Base-by-base conservation (phyloP, 1,284 basidiomycete genomes). In the Vanrija humicola region DNA sequence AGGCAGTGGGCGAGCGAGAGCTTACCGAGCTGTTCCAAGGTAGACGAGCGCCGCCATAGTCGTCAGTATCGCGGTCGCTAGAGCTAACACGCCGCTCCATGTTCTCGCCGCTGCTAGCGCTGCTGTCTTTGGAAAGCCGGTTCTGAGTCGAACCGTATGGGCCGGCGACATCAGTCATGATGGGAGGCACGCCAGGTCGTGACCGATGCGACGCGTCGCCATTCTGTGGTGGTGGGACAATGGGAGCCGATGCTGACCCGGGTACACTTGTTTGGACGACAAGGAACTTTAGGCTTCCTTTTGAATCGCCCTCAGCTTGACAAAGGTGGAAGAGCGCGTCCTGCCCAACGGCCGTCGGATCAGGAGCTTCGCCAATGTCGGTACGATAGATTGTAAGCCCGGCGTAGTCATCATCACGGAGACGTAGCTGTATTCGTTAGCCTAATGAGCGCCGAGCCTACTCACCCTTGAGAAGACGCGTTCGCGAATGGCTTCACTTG, bases 321-420 rank as follows among this genome's bases (percentile, higher is more conserved):
- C 89, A 90, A n/a, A 91, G 78, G 16, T 83, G 81, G 63, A 87
- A 82, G 5, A 95, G 77, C 55, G 79, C 78, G 21, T 88, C 85
- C 61, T 87, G 83, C 4, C 81, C 76, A 26, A 94, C 75, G 5
- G 89, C 83, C 15, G 84, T 83, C 5, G 87, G 84, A 48, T 87
- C 82, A 16, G 88, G 86, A 63, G 81, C 85, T 26, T 83, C 82
- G 51, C 87, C 89, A 63, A 93, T 86, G 72, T 90, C 87, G 0
- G 91, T 93, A 47, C 84, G 84, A 78, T 88, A 91, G 52, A 95
- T 86, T n/a, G 86, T 83, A 68, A 86, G 86, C 26, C 81, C 83
- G 5, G 81, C 71, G 67, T 88, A 85, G 61, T 90, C 89, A 63
- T 91, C 89, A 60, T 94, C 90, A 28, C 82, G 81, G 52, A 95